Conservation (phyloP, 2,329 filamentous ascomycete species). For the Fusarium mundagurra region DNA sequence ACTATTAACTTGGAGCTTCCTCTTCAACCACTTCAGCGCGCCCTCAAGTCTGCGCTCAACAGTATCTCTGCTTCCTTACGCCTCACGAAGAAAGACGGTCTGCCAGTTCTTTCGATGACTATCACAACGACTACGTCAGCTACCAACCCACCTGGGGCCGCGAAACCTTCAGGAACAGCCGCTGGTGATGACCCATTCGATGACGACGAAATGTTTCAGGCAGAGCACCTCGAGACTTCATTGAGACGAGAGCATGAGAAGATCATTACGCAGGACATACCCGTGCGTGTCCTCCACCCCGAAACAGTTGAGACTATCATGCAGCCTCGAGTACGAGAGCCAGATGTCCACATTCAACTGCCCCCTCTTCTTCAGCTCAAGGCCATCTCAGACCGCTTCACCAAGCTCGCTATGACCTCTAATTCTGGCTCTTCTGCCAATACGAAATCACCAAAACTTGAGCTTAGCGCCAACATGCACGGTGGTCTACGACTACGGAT, state of each 20-base stretch:
- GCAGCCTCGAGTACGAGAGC: slow-evolving; percentile 89
- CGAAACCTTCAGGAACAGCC: slow-evolving; percentile 41
- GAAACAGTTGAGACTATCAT: slow-evolving; percentile 90
- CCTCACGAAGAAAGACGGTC: slow-evolving; percentile 89
- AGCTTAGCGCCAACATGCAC: slow-evolving; percentile 94
- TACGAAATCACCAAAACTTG: slow-evolving; percentile 72
- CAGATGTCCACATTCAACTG: slow-evolving; percentile 92
- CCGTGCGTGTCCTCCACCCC: slow-evolving; percentile 88
- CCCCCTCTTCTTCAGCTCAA: slow-evolving; percentile 90
- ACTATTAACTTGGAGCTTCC: slow-evolving; percentile 97
- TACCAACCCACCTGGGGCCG: slow-evolving; percentile 49
- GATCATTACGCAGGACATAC: slow-evolving; percentile 93
- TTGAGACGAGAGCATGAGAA: slow-evolving; percentile 82
- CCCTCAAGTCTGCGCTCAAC: slow-evolving; percentile 87
- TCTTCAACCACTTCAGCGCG: slow-evolving; percentile 85
- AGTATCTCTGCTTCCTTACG: slow-evolving; percentile 85
- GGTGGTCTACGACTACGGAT: slow-evolving; percentile 84
- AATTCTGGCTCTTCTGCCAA: slow-evolving; percentile 53
- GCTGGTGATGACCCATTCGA: slow-evolving; percentile 52
- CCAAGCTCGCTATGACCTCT: slow-evolving; percentile 76
- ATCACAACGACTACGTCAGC: slow-evolving; percentile 78
- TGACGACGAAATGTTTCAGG: slow-evolving; percentile 58
- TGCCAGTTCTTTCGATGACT: slow-evolving; percentile 88
- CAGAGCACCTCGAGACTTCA: slow-evolving; percentile 64
- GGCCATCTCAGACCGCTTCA: slow-evolving; percentile 94